Percentiles rank a stretch among this genome's conserved stretches.
Conservation (phyloP, 768 basidiomycete species). For the Rhizopogon vesiculosus region DNA sequence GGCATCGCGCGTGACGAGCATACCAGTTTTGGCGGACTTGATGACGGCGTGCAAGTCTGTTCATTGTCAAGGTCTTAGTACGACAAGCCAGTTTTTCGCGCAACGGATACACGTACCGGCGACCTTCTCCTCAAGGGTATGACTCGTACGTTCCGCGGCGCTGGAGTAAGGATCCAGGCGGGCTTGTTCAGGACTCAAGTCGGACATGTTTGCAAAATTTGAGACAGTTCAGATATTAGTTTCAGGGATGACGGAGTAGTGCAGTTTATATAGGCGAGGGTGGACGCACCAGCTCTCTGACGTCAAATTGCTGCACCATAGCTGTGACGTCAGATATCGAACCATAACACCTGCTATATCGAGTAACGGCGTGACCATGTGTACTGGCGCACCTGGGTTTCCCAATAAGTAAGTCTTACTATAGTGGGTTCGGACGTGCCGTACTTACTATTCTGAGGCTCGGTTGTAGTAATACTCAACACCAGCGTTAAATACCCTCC, state of each 20-base stretch:
- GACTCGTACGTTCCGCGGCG: conserved; percentile 53
- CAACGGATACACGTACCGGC: conserved; percentile 34
- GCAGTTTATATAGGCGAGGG: conserved; percentile 3
- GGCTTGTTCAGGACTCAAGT: conserved; percentile 16
- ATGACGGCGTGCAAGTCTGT: conserved; percentile 63
- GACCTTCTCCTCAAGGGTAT: conserved; percentile 63
- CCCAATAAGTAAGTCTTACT: no score
- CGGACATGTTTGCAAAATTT: conserved; percentile 13
- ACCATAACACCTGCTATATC: background rate
- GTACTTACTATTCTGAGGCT: no score
- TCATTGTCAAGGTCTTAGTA: no score
- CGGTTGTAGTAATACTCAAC: no score
- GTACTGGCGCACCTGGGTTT: no score
- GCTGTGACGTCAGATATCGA: background rate
- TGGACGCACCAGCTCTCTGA: background rate
- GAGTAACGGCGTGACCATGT: no score
- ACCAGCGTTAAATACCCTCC: no score
- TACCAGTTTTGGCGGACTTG: conserved; percentile 58
- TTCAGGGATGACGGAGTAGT: background rate
- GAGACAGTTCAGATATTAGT: background rate
- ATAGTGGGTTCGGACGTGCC: no score
- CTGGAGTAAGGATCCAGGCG: conserved; percentile 72
- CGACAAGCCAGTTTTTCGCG: background rate
- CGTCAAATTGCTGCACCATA: background rate
- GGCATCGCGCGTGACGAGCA: conserved; percentile 70